A percentile compares a stretch with the other conserved stretches of the same genome.
phyloP scores from a whole-genome alignment of 331 rosid species.

The Quercus tomentella region DNA sequence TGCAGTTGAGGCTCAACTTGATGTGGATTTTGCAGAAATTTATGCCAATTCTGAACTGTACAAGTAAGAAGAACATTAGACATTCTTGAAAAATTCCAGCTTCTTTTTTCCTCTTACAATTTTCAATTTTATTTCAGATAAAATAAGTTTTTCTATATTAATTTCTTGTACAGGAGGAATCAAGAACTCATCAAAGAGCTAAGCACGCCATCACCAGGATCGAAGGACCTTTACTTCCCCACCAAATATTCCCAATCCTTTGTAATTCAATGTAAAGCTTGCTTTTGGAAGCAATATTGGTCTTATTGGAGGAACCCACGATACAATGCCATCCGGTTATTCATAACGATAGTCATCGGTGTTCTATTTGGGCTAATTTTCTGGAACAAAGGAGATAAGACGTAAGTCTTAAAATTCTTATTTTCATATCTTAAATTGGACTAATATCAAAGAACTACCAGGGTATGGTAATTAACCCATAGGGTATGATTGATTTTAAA shows the following conservation, averaged over 20 bases:
- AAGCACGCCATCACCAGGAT: constrained; percentile 48
- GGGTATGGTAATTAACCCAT: too few species aligned
- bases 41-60: constrained; percentile 47
- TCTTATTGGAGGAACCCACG: constrained; percentile 69
- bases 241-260: constrained; percentile 48
- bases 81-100: neutral
- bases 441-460: neutral
- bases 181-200: constrained; percentile 49
- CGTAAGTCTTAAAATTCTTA: constrained; percentile 31
- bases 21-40: constrained; percentile 51
- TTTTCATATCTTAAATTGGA: neutral
- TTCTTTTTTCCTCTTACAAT: neutral
- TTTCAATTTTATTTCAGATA: neutral
- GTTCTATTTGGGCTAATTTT: constrained; percentile 53
- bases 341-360: constrained; percentile 38
- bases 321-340: constrained; percentile 38
- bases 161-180: constrained; percentile 42
- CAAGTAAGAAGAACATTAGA: constrained; percentile 41
- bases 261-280: constrained; percentile 44
- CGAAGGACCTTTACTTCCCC: constrained; percentile 51
- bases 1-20: constrained; percentile 43
- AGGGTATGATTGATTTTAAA: too few species aligned
- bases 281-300: constrained; percentile 58
- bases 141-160: constrained; percentile 3
- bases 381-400: constrained; percentile 46